Percentiles rank a stretch among this genome's conserved stretches.
Evolutionary conservation across 2,329 filamentous ascomycete species (phyloP).

Genomic region (Pseudophaeomoniella oleicola): DNA sequence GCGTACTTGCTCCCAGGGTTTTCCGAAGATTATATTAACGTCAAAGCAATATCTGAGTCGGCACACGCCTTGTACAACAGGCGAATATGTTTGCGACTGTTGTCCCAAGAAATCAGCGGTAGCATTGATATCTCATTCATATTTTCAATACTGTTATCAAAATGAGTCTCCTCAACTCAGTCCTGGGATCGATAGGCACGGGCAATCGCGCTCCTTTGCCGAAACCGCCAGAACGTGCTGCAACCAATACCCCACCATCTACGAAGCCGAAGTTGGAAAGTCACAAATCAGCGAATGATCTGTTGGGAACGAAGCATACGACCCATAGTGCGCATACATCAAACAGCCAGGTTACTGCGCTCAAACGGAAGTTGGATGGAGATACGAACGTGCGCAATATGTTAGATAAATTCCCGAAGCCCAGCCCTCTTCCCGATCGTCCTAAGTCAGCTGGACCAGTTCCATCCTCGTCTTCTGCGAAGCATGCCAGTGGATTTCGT

Average conservation of each 20-base stretch:
- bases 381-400: background rate
- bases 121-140: background rate
- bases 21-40: no score
- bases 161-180: background rate
- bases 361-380: background rate
- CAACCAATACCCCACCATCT: background rate
- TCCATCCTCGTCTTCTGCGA: slow-evolving; percentile 8
- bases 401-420: slow-evolving; percentile 7
- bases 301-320: no score
- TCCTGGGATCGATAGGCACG: background rate
- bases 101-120: slow-evolving; percentile 2
- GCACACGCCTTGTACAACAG: no score
- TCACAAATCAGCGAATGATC: background rate
- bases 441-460: slow-evolving; percentile 7
- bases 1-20: no score
- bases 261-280: background rate
- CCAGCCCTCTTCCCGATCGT: slow-evolving; percentile 1
- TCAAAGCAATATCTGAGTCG: no score
- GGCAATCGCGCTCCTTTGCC: background rate
- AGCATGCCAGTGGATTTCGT: slow-evolving; percentile 8
- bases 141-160: no score
- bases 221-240: background rate
- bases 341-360: background rate
- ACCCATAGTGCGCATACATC: no score
- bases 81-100: no score